Evolutionary conservation across 2,329 filamentous ascomycete genomes (phyloP).

Genomic region (Botrytis fabae): DNA sequence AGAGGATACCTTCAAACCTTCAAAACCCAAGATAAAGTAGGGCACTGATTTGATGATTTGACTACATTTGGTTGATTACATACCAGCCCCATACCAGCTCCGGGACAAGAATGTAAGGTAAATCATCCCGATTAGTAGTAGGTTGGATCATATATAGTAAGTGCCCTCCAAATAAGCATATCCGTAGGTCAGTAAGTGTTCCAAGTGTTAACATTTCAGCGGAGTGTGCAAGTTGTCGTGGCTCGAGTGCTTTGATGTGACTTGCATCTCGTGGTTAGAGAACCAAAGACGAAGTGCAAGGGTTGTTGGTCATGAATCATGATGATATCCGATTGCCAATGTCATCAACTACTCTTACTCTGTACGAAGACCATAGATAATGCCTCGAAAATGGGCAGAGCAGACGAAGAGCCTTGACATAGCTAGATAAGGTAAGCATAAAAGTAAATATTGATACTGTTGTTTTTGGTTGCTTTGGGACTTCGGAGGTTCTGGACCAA

Average conservation of each 20-base stretch:
- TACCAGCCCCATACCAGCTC: constrained; percentile 1
- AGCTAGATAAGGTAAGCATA: not conserved
- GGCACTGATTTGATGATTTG: constrained; percentile 4
- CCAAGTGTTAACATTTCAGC: constrained; percentile 9
- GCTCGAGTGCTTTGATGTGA: constrained; percentile 37
- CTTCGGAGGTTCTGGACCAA: not conserved
- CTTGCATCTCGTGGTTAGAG: constrained; percentile 34
- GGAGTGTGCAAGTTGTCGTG: constrained; percentile 36
- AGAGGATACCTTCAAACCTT: not conserved
- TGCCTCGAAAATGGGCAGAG: not conserved
- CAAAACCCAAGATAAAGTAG: not conserved
- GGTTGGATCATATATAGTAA: constrained; percentile 18
- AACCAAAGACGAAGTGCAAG: constrained; percentile 27
- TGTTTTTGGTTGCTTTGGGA: not conserved
- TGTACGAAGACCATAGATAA: not conserved
- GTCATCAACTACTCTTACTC: not conserved
- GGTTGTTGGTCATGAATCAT: constrained; percentile 17
- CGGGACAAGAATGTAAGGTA: not conserved
- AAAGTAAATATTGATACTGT: not conserved
- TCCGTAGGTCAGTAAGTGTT: constrained; percentile 14
- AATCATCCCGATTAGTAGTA: constrained; percentile 11
- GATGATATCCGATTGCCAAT: constrained; percentile 6
- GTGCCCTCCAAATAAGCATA: not conserved
- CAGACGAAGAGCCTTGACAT: not conserved
- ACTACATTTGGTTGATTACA: constrained; percentile 13